These are phyloP conservation scores for Eleusine indica DNA, from an alignment of 176 grass and related monocot species.

Conservation along the genomic window DNA sequence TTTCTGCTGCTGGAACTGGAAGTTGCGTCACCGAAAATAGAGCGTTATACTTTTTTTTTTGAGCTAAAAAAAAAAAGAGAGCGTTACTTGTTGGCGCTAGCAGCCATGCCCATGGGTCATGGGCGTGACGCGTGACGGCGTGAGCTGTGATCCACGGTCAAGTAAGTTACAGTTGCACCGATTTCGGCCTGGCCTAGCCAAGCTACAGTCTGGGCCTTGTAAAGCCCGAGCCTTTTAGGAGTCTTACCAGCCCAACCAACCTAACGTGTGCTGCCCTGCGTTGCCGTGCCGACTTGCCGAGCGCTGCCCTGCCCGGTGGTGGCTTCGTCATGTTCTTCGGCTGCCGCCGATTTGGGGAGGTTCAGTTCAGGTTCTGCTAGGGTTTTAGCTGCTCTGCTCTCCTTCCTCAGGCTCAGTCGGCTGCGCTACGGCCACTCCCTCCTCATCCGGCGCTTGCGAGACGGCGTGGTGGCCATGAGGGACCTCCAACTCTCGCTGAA, in stretches of 20 bases:
- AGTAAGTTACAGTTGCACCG: background rate
- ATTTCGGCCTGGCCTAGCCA: background rate
- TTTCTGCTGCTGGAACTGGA: background rate
- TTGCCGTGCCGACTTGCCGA: too few relatives aligned
- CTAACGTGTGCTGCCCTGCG: background rate
- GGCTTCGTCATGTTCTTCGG: background rate
- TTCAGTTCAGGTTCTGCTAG: conserved; percentile 38
- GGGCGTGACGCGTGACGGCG: too few relatives aligned
- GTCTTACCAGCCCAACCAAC: background rate
- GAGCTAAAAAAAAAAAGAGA: background rate
- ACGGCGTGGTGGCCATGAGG: conserved; percentile 46
- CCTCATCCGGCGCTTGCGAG: background rate
- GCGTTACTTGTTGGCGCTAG: background rate
- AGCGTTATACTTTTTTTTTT: background rate
- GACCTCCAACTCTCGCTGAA: conserved; percentile 81
- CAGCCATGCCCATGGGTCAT: background rate
- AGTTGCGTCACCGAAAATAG: background rate
- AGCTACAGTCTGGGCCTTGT: background rate
- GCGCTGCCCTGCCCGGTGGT: background rate
- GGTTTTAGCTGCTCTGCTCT: conserved; percentile 2
- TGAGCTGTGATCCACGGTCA: background rate
- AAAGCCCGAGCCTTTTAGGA: background rate
- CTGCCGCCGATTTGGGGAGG: background rate
- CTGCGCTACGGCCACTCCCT: background rate
- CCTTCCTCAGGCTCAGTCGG: background rate